These are phyloP conservation scores for Candida sp. DNA, from an alignment of 1,139 yeast species.

Conservation along the genomic window DNA sequence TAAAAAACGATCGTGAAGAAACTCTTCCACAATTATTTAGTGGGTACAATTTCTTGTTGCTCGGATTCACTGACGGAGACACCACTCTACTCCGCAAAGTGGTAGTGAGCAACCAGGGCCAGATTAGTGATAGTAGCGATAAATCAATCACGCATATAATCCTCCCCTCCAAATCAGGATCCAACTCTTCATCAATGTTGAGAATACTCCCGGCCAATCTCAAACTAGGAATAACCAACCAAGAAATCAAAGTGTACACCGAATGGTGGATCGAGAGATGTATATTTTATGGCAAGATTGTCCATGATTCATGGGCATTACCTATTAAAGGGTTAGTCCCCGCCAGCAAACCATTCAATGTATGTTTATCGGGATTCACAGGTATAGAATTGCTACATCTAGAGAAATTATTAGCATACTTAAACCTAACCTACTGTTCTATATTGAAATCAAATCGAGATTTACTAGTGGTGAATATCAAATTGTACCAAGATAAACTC, in stretches of 20 bases:
- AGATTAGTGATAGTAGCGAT: slow-evolving; percentile 17
- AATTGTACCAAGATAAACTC: slow-evolving; percentile 37
- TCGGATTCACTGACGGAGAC: slow-evolving; percentile 38
- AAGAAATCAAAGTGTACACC: slow-evolving; percentile 43
- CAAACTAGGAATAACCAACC: slow-evolving; percentile 19
- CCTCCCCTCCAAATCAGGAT: slow-evolving; percentile 37
- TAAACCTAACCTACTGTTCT: slow-evolving; percentile 50
- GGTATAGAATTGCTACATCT: slow-evolving; percentile 82
- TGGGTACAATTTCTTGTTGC: slow-evolving; percentile 31
- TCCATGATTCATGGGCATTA: slow-evolving; percentile 69
- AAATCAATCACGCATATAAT: slow-evolving; percentile 33
- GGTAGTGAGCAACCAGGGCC: slow-evolving; percentile 44
- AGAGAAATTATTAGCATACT: slow-evolving; percentile 53
- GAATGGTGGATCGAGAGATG: slow-evolving; percentile 90
- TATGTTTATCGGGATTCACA: slow-evolving; percentile 76
- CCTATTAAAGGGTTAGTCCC: slow-evolving; percentile 47
- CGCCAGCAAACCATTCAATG: slow-evolving; percentile 35
- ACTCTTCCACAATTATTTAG: slow-evolving; percentile 26
- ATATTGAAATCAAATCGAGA: slow-evolving; percentile 57
- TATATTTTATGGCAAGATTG: slow-evolving; percentile 53
- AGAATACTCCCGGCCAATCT: slow-evolving; percentile 20
- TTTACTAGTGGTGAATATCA: slow-evolving; percentile 60
- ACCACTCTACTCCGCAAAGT: slow-evolving; percentile 28
- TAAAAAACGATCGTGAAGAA: neutral
- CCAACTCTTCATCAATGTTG: slow-evolving; percentile 21